phyloP scores from a whole-genome alignment of 2,329 filamentous ascomycete species.

The Amauroascus niger region DNA sequence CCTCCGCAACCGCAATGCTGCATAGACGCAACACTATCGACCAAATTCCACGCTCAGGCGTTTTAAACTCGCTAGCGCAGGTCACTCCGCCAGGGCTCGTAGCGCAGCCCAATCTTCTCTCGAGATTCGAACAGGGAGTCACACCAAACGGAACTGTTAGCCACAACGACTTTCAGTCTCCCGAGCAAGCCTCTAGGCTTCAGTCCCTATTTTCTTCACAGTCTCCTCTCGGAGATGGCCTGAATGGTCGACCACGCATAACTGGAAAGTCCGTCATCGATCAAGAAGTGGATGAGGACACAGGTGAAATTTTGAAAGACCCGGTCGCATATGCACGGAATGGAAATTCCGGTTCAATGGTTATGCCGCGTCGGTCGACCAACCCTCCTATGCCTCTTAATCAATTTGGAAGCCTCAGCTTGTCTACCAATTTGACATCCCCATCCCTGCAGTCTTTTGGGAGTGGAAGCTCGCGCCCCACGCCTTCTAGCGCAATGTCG shows the following conservation, averaged over 20 bases:
- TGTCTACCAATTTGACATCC: constrained; percentile 56
- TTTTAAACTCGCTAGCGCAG: constrained; percentile 7
- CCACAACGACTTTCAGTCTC: constrained; percentile 45
- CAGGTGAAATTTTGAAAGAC: constrained; percentile 52
- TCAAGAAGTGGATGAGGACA: constrained; percentile 55
- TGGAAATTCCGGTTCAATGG: constrained; percentile 41
- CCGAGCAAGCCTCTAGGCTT: constrained; percentile 41
- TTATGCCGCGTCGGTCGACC: constrained; percentile 53
- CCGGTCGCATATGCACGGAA: constrained; percentile 61
- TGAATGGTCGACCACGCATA: constrained; percentile 43
- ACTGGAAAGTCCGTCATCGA: constrained; percentile 56
- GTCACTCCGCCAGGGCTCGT: constrained; percentile 33
- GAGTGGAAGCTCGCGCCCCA: constrained; percentile 43
- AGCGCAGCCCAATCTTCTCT: constrained; percentile 13
- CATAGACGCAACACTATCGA: constrained; percentile 47
- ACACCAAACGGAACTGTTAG: constrained; percentile 25
- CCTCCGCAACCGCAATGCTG: constrained; percentile 22
- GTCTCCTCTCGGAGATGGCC: constrained; percentile 48
- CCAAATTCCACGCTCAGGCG: constrained; percentile 23
- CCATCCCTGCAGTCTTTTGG: constrained; percentile 40
- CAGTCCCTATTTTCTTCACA: constrained; percentile 53
- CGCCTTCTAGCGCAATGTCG: constrained; percentile 48
- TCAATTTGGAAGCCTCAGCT: constrained; percentile 59
- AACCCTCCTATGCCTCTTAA: constrained; percentile 61
- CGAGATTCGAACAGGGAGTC: constrained; percentile 5